These are phyloP conservation scores for Eremothecium sinecaudum DNA, from an alignment of 1,139 yeast species.

Conservation along the genomic window DNA sequence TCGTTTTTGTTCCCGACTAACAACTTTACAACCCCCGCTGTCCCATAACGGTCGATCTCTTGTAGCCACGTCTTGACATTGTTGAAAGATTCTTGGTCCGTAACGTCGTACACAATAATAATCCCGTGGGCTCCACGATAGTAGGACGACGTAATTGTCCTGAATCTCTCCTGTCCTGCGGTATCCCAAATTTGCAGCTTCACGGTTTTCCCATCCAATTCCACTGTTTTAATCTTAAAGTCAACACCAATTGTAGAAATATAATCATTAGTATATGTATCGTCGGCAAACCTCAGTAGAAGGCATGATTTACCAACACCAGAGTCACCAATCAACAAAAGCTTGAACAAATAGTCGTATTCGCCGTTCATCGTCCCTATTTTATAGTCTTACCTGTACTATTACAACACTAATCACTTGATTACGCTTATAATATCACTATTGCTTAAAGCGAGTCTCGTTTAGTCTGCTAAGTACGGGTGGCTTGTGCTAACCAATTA, in stretches of 20 bases:
- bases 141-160: conserved; percentile 95
- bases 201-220: conserved; percentile 92
- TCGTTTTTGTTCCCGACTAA: conserved; percentile 97
- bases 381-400: not conserved
- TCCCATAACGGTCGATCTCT: conserved; percentile 96
- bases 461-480: no score
- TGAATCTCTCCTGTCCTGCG: conserved; percentile 96
- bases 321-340: conserved; percentile 91
- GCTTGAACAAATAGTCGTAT: conserved; percentile 94
- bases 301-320: conserved; percentile 98
- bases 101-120: conserved; percentile 94
- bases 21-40: conserved; percentile 93
- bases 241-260: conserved; percentile 97
- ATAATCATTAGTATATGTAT: conserved; percentile 93
- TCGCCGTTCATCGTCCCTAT: conserved; percentile 61
- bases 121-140: conserved; percentile 99
- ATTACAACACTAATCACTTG: no score
- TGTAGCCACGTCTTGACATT: conserved; percentile 98
- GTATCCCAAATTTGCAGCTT: conserved; percentile 99
- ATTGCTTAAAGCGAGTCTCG: no score
- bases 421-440: no score
- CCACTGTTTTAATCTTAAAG: conserved; percentile 94
- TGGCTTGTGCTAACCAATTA: no score
- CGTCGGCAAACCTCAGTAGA: conserved; percentile 90
- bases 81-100: conserved; percentile 95